Evolutionary conservation across 768 basidiomycete species (phyloP).

Genomic region (Pisolithus orientalis): DNA sequence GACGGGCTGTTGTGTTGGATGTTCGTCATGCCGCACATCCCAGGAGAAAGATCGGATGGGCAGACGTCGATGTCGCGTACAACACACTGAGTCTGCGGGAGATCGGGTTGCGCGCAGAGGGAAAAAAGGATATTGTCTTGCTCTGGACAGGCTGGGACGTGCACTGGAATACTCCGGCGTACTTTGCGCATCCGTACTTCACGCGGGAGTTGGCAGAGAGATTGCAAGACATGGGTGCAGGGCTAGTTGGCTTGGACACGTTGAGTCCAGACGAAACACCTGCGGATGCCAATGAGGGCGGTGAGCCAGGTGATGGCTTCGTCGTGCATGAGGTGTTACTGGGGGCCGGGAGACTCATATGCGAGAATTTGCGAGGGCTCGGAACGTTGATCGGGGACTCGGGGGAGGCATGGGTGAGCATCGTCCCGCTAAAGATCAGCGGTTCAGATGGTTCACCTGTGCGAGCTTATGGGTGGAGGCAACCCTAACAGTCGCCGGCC

Average conservation of each 20-base stretch:
- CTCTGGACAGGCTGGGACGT: constrained; percentile 66
- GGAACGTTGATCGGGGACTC: constrained; percentile 28
- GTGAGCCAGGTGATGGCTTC: constrained; percentile 26
- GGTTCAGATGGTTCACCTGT: constrained; percentile 64
- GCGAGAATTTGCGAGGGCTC: constrained; percentile 62
- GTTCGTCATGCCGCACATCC: constrained; percentile 35
- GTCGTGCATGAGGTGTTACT: constrained; percentile 55
- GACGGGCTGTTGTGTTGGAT: constrained; percentile 52
- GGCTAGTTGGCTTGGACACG: constrained; percentile 56
- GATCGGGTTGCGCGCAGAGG: constrained; percentile 20
- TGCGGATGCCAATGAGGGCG: constrained; percentile 4
- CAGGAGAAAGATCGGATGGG: constrained; percentile 53
- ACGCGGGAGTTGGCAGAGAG: constrained; percentile 43
- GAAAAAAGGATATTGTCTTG: constrained; percentile 38
- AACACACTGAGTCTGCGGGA: background rate
- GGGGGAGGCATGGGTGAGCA: constrained; percentile 40
- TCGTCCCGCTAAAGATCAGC: constrained; percentile 54
- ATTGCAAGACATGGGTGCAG: constrained; percentile 46
- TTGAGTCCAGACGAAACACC: constrained; percentile 63
- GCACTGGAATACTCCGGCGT: constrained; percentile 43
- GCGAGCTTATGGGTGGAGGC: constrained; percentile 57
- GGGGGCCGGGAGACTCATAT: constrained; percentile 57
- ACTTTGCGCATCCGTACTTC: constrained; percentile 64
- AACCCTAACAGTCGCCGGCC: background rate
- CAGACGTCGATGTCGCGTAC: constrained; percentile 6